Conservation (phyloP, 2,329 filamentous ascomycete species). For the Aspergillus sclerotialis region DNA sequence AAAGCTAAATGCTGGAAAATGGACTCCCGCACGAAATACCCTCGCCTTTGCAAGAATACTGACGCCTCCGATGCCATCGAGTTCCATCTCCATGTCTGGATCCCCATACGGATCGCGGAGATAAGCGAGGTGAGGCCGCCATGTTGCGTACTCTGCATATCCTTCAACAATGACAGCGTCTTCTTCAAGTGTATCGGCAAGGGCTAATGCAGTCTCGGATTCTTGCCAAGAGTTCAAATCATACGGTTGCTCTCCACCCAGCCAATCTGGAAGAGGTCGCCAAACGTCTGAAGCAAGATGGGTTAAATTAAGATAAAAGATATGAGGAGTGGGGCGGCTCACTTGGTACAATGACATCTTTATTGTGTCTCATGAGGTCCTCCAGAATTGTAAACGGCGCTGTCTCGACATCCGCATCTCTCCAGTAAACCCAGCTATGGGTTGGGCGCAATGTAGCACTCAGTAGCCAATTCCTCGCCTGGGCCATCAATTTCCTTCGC, state of each 20-base stretch:
- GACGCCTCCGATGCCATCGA: conserved; percentile 94
- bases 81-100: conserved; percentile 99
- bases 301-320: conserved; percentile 12
- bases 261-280: conserved; percentile 97
- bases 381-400: conserved; percentile 95
- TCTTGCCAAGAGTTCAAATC: conserved; percentile 99
- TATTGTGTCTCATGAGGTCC: conserved; percentile 97
- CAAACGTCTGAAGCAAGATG: conserved; percentile 65
- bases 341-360: conserved; percentile 98
- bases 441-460: conserved; percentile 89
- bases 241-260: conserved; percentile 96
- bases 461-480: conserved; percentile 93
- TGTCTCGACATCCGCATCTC: conserved; percentile 96
- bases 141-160: conserved; percentile 97
- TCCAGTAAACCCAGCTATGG: conserved; percentile 99
- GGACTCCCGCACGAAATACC: conserved; percentile 89
- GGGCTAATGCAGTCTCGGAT: conserved; percentile 87
- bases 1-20: conserved; percentile 97
- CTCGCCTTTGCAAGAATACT: conserved; percentile 94
- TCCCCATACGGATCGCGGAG: conserved; percentile 94
- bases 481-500: conserved; percentile 92
- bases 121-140: conserved; percentile 94
- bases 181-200: conserved; percentile 92
- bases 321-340: conserved; percentile 38
- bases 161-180: conserved; percentile 98